Evolutionary conservation across 2,329 filamentous ascomycete species (phyloP).

Genomic region (Fusarium nelsonii): DNA sequence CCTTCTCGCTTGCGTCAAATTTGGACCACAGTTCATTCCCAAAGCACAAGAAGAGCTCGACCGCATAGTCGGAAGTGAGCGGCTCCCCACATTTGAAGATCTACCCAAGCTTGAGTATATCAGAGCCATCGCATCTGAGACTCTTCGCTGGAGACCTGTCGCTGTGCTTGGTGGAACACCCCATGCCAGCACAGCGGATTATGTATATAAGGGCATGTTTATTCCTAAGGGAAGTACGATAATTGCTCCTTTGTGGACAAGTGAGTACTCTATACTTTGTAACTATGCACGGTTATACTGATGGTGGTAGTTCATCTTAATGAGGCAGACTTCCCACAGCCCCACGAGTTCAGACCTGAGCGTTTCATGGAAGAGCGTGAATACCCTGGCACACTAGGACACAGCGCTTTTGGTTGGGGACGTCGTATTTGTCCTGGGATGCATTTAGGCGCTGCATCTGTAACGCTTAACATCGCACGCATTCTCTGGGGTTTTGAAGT

Average conservation of each 20-base stretch:
- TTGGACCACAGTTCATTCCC: constrained; percentile 62
- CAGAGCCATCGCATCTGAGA: constrained; percentile 55
- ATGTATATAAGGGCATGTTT: constrained; percentile 58
- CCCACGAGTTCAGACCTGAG: constrained; percentile 55
- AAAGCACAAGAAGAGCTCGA: constrained; percentile 57
- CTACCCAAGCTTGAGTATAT: constrained; percentile 52
- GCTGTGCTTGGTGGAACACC: constrained; percentile 59
- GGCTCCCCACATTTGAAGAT: constrained; percentile 56
- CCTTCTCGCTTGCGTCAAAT: constrained; percentile 65
- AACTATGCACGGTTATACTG: fast-evolving
- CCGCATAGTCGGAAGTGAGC: constrained; percentile 53
- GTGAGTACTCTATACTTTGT: constrained; percentile 45
- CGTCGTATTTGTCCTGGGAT: constrained; percentile 58
- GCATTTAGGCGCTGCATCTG: constrained; percentile 65
- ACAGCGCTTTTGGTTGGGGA: constrained; percentile 59
- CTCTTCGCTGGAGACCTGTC: constrained; percentile 57
- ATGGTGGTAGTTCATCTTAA: constrained; percentile 54
- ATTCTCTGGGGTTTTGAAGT: constrained; percentile 67
- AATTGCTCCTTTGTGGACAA: constrained; percentile 58
- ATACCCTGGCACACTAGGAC: constrained; percentile 54
- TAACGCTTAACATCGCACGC: constrained; percentile 60
- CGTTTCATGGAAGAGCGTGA: constrained; percentile 52
- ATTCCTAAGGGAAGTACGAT: constrained; percentile 59
- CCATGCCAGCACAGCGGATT: constrained; percentile 60
- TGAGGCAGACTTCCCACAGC: constrained; percentile 57